Evolutionary conservation across 768 basidiomycete species (phyloP).

Genomic region (Exsudoporus frostii): DNA sequence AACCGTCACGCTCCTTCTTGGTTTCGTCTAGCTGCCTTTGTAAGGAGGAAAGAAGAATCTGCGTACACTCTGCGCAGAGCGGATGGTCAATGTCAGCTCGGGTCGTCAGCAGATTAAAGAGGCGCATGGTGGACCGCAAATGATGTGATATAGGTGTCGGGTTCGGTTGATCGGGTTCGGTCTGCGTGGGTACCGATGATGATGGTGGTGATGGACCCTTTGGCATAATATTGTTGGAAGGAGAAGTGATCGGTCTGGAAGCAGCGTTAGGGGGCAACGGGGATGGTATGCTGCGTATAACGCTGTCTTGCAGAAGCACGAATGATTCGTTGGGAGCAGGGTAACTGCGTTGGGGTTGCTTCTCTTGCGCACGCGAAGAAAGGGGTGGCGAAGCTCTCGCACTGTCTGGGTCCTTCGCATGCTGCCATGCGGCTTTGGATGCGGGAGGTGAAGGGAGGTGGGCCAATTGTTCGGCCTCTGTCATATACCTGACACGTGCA

Average conservation of each 20-base stretch:
- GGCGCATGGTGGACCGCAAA: conserved; percentile 66
- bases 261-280: conserved; percentile 40
- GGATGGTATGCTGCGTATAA: conserved; percentile 67
- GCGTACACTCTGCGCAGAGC: conserved; percentile 91
- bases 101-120: conserved; percentile 75
- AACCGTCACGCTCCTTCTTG: conserved; percentile 88
- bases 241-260: conserved; percentile 41
- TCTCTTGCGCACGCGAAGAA: conserved; percentile 57
- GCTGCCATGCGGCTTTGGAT: conserved; percentile 63
- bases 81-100: conserved; percentile 88
- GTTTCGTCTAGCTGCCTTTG: conserved; percentile 85
- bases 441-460: conserved; percentile 47
- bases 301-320: conserved; percentile 83
- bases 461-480: conserved; percentile 45
- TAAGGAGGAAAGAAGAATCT: conserved; percentile 70
- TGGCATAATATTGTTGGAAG: conserved; percentile 31
- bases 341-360: conserved; percentile 52
- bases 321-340: conserved; percentile 82
- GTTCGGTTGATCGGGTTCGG: conserved; percentile 53
- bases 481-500: conserved; percentile 34
- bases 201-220: conserved; percentile 24
- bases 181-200: conserved; percentile 32
- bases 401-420: conserved; percentile 42
- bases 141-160: conserved; percentile 78
- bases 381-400: conserved; percentile 36